A percentile compares a stretch with the other conserved stretches of the same genome.
phyloP scores from a whole-genome alignment of 23 red algal genomes.

The Chondrus crispus region DNA sequence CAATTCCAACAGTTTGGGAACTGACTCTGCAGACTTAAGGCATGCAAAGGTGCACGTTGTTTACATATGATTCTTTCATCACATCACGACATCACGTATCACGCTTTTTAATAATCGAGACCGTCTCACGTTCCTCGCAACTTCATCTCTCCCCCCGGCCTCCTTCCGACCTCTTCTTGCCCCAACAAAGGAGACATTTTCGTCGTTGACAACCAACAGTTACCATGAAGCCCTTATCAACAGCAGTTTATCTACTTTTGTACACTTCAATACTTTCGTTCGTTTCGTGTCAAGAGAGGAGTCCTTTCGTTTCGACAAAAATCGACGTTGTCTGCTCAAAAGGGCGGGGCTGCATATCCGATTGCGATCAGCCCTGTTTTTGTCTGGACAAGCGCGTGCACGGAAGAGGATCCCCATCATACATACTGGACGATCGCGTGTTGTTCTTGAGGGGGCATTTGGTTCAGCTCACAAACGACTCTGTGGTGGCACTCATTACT shows the following conservation, averaged over 20 bases:
- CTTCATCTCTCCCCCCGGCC: too few species aligned
- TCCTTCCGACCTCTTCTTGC: too few species aligned
- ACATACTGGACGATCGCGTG: slow-evolving; percentile 17
- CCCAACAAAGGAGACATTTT: too few species aligned
- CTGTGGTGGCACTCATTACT: neutral
- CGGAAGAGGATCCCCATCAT: neutral
- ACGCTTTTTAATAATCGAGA: too few species aligned
- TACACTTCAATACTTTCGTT: neutral
- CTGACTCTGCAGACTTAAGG: too few species aligned
- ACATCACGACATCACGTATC: too few species aligned
- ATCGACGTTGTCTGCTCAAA: slow-evolving; percentile 9
- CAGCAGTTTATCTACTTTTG: neutral
- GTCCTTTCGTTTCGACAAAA: neutral
- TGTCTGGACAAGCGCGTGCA: neutral
- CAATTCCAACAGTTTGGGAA: too few species aligned
- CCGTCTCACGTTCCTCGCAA: too few species aligned
- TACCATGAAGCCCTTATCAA: too few species aligned
- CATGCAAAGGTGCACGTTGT: too few species aligned
- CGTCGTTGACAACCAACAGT: too few species aligned
- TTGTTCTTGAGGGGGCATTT: slow-evolving; percentile 13
- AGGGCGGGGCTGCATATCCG: slow-evolving; percentile 1
- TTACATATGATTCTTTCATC: too few species aligned
- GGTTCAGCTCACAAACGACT: neutral
- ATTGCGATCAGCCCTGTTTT: neutral
- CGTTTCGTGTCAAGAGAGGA: neutral